Evolutionary conservation across 2,329 filamentous ascomycete species (phyloP), one percentile per base, ranked within the genome.

Genomic region (Colletotrichum cereale): DNA sequence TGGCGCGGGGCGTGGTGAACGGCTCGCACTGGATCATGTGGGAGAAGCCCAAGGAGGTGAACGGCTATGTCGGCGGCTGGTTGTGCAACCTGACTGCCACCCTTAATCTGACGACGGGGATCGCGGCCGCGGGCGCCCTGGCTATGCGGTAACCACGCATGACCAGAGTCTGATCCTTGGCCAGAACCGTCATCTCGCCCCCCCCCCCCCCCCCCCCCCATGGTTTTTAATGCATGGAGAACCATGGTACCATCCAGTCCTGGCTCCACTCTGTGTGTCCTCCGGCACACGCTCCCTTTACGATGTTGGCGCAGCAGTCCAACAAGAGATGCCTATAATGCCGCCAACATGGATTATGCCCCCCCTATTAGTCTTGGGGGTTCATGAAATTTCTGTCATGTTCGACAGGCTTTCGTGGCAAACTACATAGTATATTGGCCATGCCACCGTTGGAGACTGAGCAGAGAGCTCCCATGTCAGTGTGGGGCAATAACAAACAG

Each of bases 1-100:
- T 94, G 76, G 90, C 87, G 8, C 84, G 85, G 73, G 85, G 83
- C 29, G 87, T 91, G 77, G 89, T 95, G 8, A 44, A 89, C 31
- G 86, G 90, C 0, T 84, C 85, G 21, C 94, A 97, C 80, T 97
- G 94, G 93, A 91, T 89, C 52, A 81, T 95, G 77, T 90, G 89
- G 85, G 89, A 96, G 82, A 88, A 87, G 74, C 87, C 91, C 0
- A 86, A 84, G 26, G 87, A 90, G 75, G 87, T 91, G 3, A 96
- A 96, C 80, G 21, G 38, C 8, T 56, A 53, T 31, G 26, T 67
- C 36, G 62, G 50, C 7, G 60, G 62, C 36, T 73, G 71, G 71
- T 21, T 73, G 62, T 73, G 14, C 26, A 71, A 71, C 48, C 1
- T 58, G 62, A 66, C 55, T 1, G 16, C 52, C 18, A 66, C 66